These are phyloP conservation scores for Chaetomium globosum DNA, from an alignment of 2,329 filamentous ascomycete genomes.

Conservation along the genomic window DNA sequence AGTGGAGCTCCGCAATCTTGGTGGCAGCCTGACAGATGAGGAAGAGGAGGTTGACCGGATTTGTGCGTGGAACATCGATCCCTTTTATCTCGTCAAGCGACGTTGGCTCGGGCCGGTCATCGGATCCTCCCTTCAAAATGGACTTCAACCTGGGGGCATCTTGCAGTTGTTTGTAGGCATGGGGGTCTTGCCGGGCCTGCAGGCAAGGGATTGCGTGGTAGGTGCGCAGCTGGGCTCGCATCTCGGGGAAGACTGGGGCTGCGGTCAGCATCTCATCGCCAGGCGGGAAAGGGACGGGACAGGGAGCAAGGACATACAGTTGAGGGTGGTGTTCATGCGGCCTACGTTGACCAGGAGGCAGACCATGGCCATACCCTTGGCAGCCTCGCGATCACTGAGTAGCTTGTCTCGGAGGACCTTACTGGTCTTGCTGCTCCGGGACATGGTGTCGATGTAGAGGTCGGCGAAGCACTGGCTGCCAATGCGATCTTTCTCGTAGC, in stretches of 20 bases:
- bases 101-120: conserved; percentile 82
- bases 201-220: conserved; percentile 97
- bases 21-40: conserved; percentile 86
- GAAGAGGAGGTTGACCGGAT: conserved; percentile 96
- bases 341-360: conserved; percentile 96
- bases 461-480: conserved; percentile 84
- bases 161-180: conserved; percentile 96
- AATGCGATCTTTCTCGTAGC: conserved; percentile 66
- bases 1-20: conserved; percentile 91
- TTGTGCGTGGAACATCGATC: conserved; percentile 71
- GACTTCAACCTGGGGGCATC: conserved; percentile 95
- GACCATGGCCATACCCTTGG: conserved; percentile 99
- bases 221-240: conserved; percentile 95
- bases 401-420: conserved; percentile 98
- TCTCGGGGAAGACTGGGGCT: conserved; percentile 87
- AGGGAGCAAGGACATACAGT: conserved; percentile 64
- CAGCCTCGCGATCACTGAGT: conserved; percentile 84
- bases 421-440: conserved; percentile 97
- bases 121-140: conserved; percentile 93
- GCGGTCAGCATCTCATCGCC: conserved; percentile 36
- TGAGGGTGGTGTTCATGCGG: conserved; percentile 97
- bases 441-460: conserved; percentile 98
- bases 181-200: conserved; percentile 90
- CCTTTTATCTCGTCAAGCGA: conserved; percentile 81
- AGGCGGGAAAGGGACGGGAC: conserved; percentile 13